These are phyloP conservation scores for Lactarius quietus DNA, from an alignment of 768 basidiomycete species.

Conservation along the genomic window DNA sequence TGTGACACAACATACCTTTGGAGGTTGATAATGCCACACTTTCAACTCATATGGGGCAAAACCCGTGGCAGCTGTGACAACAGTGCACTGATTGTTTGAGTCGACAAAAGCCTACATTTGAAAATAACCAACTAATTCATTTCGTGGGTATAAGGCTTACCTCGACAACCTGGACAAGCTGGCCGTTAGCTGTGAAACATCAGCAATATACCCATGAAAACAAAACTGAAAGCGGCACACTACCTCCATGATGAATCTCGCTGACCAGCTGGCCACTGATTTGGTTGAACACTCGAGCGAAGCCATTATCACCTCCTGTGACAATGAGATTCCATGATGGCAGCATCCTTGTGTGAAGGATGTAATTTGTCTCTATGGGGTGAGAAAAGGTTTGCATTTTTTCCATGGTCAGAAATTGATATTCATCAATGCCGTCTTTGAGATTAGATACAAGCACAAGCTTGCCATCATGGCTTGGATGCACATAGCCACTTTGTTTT, in stretches of 20 bases:
- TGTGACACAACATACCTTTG: too few relatives aligned
- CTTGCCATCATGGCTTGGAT: neutral
- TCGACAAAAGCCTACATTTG: constrained; percentile 1
- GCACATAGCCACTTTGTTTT: neutral
- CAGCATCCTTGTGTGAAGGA: neutral
- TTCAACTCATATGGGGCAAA: neutral
- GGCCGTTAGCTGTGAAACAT: neutral
- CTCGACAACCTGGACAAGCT: too few relatives aligned
- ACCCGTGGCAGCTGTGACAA: neutral
- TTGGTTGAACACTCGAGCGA: constrained; percentile 6
- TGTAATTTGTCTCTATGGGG: neutral
- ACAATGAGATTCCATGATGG: constrained; percentile 2
- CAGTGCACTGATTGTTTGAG: neutral
- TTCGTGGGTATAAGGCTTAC: too few relatives aligned
- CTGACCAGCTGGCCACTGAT: constrained; percentile 9
- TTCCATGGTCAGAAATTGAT: constrained; percentile 6
- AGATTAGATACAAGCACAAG: constrained; percentile 3
- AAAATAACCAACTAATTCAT: neutral
- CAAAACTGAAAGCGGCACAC: too few relatives aligned
- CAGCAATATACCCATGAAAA: neutral
- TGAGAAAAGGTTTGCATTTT: too few relatives aligned
- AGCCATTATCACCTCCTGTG: constrained; percentile 1
- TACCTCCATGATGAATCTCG: constrained; percentile 7
- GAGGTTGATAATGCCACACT: neutral
- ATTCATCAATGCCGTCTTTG: neutral